Evolutionary conservation across 257 asterid genomes (phyloP).

Genomic region (Verbena officinalis): DNA sequence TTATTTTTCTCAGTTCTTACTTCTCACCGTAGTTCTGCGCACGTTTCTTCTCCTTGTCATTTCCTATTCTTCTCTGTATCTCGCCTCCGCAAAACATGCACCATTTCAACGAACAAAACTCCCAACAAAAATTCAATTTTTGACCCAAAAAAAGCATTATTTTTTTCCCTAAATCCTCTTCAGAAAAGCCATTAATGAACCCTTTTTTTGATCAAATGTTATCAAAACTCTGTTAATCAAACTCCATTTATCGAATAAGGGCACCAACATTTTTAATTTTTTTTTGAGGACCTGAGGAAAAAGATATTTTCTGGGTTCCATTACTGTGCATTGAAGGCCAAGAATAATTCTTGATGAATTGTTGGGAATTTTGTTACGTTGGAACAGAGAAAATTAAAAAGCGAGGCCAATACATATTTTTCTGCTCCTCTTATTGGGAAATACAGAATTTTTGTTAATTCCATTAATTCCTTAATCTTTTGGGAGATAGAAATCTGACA

Average conservation of each 20-base stretch:
- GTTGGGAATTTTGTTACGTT: slow-evolving; percentile 56
- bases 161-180: slow-evolving; percentile 34
- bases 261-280: background rate
- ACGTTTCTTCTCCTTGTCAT: slow-evolving; percentile 40
- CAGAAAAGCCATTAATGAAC: slow-evolving; percentile 31
- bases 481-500: slow-evolving; percentile 23
- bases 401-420: slow-evolving; percentile 19
- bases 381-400: slow-evolving; percentile 27
- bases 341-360: too few species aligned
- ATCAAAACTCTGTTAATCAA: slow-evolving; percentile 23
- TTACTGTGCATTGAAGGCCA: slow-evolving; percentile 22
- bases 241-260: slow-evolving; percentile 29
- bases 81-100: slow-evolving; percentile 58
- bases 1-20: background rate
- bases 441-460: background rate
- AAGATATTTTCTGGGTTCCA: slow-evolving; percentile 38
- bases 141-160: slow-evolving; percentile 32
- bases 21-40: slow-evolving; percentile 37
- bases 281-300: slow-evolving; percentile 20
- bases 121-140: slow-evolving; percentile 53
- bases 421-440: background rate
- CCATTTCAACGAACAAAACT: slow-evolving; percentile 67
- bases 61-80: slow-evolving; percentile 30
- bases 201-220: slow-evolving; percentile 23
- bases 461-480: background rate